Conservation (phyloP, 1,284 basidiomycete species). For the Fomitopsis betulina region DNA sequence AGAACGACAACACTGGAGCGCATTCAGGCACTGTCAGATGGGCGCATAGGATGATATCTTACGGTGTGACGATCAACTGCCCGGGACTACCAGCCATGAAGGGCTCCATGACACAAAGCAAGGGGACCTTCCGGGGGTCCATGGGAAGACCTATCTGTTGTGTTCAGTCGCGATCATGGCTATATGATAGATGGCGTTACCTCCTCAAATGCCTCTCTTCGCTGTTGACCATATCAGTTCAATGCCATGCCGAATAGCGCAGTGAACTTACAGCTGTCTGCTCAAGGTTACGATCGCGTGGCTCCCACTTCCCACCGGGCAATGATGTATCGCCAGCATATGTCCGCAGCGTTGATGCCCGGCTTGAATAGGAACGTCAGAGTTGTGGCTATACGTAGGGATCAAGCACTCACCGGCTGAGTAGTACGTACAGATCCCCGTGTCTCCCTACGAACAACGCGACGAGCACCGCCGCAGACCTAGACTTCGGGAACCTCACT, state of each 20-base stretch:
- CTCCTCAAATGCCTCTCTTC: slow-evolving; percentile 74
- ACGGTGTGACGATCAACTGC: slow-evolving; percentile 77
- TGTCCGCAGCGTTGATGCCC: slow-evolving; percentile 63
- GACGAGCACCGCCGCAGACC: slow-evolving; percentile 69
- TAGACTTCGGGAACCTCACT: slow-evolving; percentile 48
- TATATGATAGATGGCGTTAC: slow-evolving; percentile 28
- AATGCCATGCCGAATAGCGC: not conserved
- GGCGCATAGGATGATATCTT: slow-evolving; percentile 23
- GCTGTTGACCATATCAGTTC: slow-evolving; percentile 33
- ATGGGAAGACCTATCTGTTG: slow-evolving; percentile 73
- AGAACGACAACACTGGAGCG: slow-evolving; percentile 70
- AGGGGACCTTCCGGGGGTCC: slow-evolving; percentile 62
- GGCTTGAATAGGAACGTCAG: slow-evolving; percentile 37
- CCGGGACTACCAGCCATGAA: slow-evolving; percentile 59
- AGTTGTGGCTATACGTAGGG: not conserved
- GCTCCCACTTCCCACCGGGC: slow-evolving; percentile 78
- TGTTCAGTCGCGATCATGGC: not conserved
- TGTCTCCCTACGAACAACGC: slow-evolving; percentile 77
- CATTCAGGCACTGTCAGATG: not conserved
- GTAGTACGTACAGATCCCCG: slow-evolving; percentile 78
- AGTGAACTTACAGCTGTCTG: slow-evolving; percentile 69
- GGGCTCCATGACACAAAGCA: slow-evolving; percentile 73
- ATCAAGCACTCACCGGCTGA: slow-evolving; percentile 54
- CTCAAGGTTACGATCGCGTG: slow-evolving; percentile 61
- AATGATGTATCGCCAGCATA: slow-evolving; percentile 84